Conservation (phyloP, 2,329 filamentous ascomycete genomes). For the Aspergillus tanneri region DNA sequence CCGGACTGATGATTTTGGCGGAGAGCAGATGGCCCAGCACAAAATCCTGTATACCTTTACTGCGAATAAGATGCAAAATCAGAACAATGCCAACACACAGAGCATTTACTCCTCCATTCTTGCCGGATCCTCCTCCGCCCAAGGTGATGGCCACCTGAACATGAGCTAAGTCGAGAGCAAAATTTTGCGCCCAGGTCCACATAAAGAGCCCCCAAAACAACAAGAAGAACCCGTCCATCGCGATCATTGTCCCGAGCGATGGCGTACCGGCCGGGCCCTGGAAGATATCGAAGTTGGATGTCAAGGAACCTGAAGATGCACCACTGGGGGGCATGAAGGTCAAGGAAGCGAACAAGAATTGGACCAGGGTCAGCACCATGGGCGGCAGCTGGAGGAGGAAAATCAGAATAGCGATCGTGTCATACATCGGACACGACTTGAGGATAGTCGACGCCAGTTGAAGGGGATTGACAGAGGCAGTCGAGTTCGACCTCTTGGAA, state of each 20-base stretch:
- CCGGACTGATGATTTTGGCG: slow-evolving; percentile 44
- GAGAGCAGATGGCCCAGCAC: slow-evolving; percentile 47
- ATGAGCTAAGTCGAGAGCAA: slow-evolving; percentile 86
- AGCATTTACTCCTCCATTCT: slow-evolving; percentile 47
- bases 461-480: slow-evolving; percentile 64
- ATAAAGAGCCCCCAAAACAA: slow-evolving; percentile 78
- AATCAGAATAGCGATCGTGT: slow-evolving; percentile 95
- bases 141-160: slow-evolving; percentile 89
- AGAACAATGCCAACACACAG: slow-evolving; percentile 48
- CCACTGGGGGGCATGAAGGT: slow-evolving; percentile 86
- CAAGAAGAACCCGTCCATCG: slow-evolving; percentile 79
- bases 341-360: slow-evolving; percentile 86
- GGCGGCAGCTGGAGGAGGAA: slow-evolving; percentile 90
- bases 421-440: slow-evolving; percentile 83
- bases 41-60: slow-evolving; percentile 52
- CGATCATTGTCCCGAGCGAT: slow-evolving; percentile 77
- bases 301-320: slow-evolving; percentile 68
- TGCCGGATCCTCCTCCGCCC: slow-evolving; percentile 67
- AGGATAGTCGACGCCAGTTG: slow-evolving; percentile 83
- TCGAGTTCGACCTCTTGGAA: slow-evolving; percentile 37
- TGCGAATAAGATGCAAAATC: slow-evolving; percentile 47
- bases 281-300: slow-evolving; percentile 87
- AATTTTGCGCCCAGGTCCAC: slow-evolving; percentile 82
- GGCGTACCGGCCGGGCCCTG: slow-evolving; percentile 83
- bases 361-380: slow-evolving; percentile 81